Percentiles rank a stretch among this genome's conserved stretches.
Conservation (phyloP, 164 flowering plant genomes). For the Stephania yunnanensis region DNA sequence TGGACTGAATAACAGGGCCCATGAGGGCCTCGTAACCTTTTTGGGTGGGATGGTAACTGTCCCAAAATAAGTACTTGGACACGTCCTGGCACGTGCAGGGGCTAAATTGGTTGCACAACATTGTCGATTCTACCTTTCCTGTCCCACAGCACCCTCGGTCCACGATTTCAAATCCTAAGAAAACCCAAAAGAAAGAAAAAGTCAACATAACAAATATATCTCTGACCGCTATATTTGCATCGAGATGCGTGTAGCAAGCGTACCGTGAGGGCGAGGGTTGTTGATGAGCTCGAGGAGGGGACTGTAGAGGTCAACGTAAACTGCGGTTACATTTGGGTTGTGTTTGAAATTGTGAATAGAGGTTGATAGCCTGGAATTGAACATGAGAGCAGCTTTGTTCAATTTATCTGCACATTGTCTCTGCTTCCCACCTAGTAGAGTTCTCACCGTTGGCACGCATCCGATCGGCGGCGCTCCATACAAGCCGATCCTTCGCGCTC, state of each 20-base stretch:
- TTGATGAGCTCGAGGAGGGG: slow-evolving; percentile 31
- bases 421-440: slow-evolving; percentile 30
- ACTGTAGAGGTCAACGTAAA: slow-evolving; percentile 29
- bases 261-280: slow-evolving; percentile 28
- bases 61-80: slow-evolving; percentile 50
- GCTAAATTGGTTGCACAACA: slow-evolving; percentile 30
- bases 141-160: slow-evolving; percentile 42
- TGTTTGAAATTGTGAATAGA: slow-evolving; percentile 8
- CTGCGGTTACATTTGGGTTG: slow-evolving; percentile 3
- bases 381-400: slow-evolving; percentile 27
- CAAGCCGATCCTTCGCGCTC: slow-evolving; percentile 35
- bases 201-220: no score
- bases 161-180: slow-evolving; percentile 35
- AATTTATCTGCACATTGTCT: slow-evolving; percentile 23
- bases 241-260: not conserved
- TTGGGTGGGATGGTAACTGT: slow-evolving; percentile 50
- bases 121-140: slow-evolving; percentile 31
- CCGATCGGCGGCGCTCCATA: slow-evolving; percentile 34
- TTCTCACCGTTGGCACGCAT: slow-evolving; percentile 40
- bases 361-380: slow-evolving; percentile 26
- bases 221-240: no score
- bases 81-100: slow-evolving; percentile 25
- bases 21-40: slow-evolving; percentile 25
- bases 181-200: no score
- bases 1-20: slow-evolving; percentile 7